These are phyloP conservation scores for Eucalyptus erythrocorys DNA, from an alignment of 345 rosid genomes.

Conservation along the genomic window DNA sequence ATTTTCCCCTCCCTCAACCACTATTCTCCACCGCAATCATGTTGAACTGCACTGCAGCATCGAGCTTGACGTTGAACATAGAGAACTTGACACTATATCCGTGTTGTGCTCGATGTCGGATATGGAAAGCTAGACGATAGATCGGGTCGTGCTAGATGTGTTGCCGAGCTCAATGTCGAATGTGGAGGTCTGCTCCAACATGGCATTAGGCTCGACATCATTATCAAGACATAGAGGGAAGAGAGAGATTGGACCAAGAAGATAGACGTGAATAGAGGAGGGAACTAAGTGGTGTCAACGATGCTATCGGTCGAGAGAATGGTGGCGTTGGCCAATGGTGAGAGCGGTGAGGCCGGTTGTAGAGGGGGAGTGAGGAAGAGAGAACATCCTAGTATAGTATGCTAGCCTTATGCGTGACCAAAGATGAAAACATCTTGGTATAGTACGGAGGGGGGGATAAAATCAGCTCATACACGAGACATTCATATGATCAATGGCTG, in stretches of 20 bases:
- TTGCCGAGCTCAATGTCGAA: accelerated
- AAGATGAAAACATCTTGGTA: not conserved
- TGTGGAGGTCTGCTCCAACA: not conserved
- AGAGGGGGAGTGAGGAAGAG: not conserved
- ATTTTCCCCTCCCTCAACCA: not conserved
- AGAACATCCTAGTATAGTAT: not conserved
- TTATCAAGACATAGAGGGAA: not conserved
- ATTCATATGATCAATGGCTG: accelerated
- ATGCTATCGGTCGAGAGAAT: not conserved
- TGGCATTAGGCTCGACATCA: not conserved
- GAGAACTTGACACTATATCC: not conserved
- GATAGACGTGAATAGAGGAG: not conserved
- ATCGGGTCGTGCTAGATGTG: not conserved
- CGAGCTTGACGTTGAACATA: not conserved
- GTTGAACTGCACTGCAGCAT: not conserved
- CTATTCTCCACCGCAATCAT: not conserved
- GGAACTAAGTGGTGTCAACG: not conserved
- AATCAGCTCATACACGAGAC: accelerated
- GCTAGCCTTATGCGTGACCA: not conserved
- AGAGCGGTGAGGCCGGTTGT: not conserved
- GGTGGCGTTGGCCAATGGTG: too few species aligned
- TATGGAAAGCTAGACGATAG: not conserved
- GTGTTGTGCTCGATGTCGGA: not conserved
- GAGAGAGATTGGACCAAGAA: not conserved
- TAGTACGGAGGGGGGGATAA: accelerated